Percentiles rank a stretch among this genome's conserved stretches.
These are phyloP conservation scores for Sideroxylon spinosum DNA, from an alignment of 179 eudicot genomes.

Conservation along the genomic window DNA sequence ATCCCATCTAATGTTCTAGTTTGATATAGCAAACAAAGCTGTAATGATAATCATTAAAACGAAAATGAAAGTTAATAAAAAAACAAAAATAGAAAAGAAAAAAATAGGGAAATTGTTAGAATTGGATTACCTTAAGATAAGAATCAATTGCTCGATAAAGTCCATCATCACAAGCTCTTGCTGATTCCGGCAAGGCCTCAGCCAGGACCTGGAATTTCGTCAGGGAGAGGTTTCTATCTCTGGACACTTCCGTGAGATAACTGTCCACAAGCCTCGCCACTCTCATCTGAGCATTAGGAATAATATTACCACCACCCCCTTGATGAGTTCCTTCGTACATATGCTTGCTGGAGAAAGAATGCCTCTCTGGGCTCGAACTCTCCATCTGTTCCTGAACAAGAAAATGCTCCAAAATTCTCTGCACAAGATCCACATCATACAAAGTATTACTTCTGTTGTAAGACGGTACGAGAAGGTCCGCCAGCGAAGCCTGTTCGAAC, in stretches of 20 bases:
- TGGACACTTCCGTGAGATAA: conserved; percentile 81
- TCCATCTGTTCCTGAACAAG: conserved; percentile 73
- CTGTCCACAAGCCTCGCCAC: conserved; percentile 84
- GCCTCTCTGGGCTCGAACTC: conserved; percentile 52
- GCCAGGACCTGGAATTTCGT: conserved; percentile 92
- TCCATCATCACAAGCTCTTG: conserved; percentile 90
- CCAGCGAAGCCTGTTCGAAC: conserved; percentile 74
- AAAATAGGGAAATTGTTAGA: not conserved
- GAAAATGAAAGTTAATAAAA: too few relatives aligned
- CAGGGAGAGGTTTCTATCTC: conserved; percentile 64
- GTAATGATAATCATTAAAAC: not conserved
- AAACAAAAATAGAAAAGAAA: too few relatives aligned
- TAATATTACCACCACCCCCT: conserved; percentile 19
- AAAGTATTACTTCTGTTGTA: conserved; percentile 50
- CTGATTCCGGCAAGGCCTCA: conserved; percentile 85
- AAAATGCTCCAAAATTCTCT: conserved; percentile 84
- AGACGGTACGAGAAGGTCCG: conserved; percentile 73
- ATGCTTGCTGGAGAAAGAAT: conserved; percentile 34
- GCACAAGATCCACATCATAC: conserved; percentile 83
- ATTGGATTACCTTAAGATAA: conserved; percentile 70
- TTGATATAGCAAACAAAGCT: not conserved
- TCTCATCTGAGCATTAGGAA: conserved; percentile 57
- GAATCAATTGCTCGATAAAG: conserved; percentile 92
- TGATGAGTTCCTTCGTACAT: conserved; percentile 36
- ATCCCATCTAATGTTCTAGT: not conserved